These are phyloP conservation scores for Metschnikowia sp. DNA, from an alignment of 805 yeast species.

Conservation along the genomic window DNA sequence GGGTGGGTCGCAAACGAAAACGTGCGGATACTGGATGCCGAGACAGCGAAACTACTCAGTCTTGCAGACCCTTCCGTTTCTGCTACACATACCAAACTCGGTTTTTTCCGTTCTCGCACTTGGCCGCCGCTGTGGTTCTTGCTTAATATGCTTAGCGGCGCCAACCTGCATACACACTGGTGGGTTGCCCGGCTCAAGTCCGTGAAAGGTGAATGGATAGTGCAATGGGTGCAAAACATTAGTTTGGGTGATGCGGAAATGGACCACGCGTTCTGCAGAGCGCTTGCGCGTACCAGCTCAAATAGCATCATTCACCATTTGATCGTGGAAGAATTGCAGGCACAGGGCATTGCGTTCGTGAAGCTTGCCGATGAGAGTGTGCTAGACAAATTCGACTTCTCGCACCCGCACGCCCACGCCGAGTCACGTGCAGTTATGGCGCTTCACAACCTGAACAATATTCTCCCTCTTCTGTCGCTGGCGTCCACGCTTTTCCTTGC, in stretches of 20 bases:
- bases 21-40: slow-evolving; percentile 48
- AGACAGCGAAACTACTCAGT: slow-evolving; percentile 39
- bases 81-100: slow-evolving; percentile 18
- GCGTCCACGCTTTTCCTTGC: slow-evolving; percentile 32
- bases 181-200: slow-evolving; percentile 52
- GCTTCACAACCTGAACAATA: slow-evolving; percentile 21
- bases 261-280: slow-evolving; percentile 34
- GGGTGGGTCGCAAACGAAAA: slow-evolving; percentile 67
- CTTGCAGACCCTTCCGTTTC: slow-evolving; percentile 25
- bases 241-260: slow-evolving; percentile 16
- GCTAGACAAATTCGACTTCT: not conserved
- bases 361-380: slow-evolving; percentile 10
- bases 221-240: slow-evolving; percentile 47
- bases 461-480: slow-evolving; percentile 33
- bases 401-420: slow-evolving; percentile 1
- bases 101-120: slow-evolving; percentile 46
- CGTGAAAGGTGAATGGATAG: slow-evolving; percentile 50
- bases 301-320: slow-evolving; percentile 49
- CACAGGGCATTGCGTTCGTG: slow-evolving; percentile 34
- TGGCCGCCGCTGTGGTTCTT: slow-evolving; percentile 61
- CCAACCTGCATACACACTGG: slow-evolving; percentile 40
- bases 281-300: slow-evolving; percentile 42
- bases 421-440: slow-evolving; percentile 13
- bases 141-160: slow-evolving; percentile 37
- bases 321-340: slow-evolving; percentile 48